These are phyloP conservation scores for Xylariaceae sp. DNA, from an alignment of 2,329 filamentous ascomycete genomes.

Conservation along the genomic window DNA sequence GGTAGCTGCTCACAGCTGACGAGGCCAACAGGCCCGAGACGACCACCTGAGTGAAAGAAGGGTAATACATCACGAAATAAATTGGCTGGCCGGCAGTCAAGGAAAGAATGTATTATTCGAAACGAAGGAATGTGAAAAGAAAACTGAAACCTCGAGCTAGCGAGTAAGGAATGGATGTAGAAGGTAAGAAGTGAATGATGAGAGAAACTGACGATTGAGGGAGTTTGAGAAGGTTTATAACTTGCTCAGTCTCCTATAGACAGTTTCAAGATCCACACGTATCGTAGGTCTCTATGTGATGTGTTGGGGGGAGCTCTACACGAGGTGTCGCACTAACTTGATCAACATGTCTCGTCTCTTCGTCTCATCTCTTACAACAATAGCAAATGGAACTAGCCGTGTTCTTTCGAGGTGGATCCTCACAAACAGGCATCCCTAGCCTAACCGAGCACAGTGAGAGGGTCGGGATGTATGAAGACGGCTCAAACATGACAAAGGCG, in stretches of 20 bases:
- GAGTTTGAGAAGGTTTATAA: slow-evolving; percentile 13
- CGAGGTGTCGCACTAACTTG: background rate
- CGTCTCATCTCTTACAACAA: background rate
- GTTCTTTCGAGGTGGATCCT: background rate
- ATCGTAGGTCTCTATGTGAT: background rate
- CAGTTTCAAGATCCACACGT: background rate
- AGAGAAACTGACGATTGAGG: slow-evolving; percentile 10
- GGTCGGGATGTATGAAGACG: background rate
- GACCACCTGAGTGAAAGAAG: slow-evolving; percentile 39
- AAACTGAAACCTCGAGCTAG: background rate
- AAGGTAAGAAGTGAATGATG: slow-evolving; percentile 7
- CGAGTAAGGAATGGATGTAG: background rate
- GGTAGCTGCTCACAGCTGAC: slow-evolving; percentile 39
- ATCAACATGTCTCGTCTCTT: slow-evolving; percentile 3
- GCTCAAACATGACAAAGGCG: background rate
- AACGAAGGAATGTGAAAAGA: slow-evolving; percentile 21
- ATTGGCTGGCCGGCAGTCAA: slow-evolving; percentile 41
- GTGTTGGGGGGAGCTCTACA: background rate
- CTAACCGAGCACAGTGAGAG: background rate
- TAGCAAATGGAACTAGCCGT: background rate
- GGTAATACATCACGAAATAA: slow-evolving; percentile 40
- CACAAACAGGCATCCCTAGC: background rate
- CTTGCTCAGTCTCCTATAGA: background rate
- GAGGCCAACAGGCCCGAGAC: slow-evolving; percentile 40
- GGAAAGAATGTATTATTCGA: slow-evolving; percentile 22